Percentiles rank a stretch among this genome's conserved stretches.
Conservation (phyloP, 805 yeast genomes). For the Saccharomycopsis sp. region DNA sequence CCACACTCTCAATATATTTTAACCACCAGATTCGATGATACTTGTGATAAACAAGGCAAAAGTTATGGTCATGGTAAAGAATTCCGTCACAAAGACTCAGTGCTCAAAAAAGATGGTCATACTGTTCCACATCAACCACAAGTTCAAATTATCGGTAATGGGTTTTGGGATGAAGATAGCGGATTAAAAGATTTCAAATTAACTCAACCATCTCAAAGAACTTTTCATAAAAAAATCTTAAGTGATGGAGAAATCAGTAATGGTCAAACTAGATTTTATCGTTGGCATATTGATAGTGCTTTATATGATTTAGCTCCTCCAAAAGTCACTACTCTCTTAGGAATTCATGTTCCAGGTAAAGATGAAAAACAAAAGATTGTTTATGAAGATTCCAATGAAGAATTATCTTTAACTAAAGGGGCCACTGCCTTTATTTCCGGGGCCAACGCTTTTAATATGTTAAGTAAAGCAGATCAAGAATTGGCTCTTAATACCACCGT, state of each 20-base stretch:
- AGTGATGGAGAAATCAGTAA: slow-evolving; percentile 51
- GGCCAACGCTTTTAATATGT: slow-evolving; percentile 58
- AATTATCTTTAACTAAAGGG: slow-evolving; percentile 62
- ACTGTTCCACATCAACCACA: slow-evolving; percentile 79
- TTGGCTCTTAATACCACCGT: slow-evolving; percentile 71
- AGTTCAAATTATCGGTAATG: slow-evolving; percentile 84
- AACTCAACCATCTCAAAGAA: slow-evolving; percentile 77
- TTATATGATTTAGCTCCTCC: slow-evolving; percentile 82
- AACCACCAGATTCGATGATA: slow-evolving; percentile 72
- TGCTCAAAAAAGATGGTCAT: slow-evolving; percentile 70
- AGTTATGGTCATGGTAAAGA: slow-evolving; percentile 82
- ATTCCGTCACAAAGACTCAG: slow-evolving; percentile 53
- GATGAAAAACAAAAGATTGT: slow-evolving; percentile 51
- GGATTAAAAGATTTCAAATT: slow-evolving; percentile 48
- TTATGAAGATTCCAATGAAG: slow-evolving; percentile 59
- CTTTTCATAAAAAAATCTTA: slow-evolving; percentile 64
- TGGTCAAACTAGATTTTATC: slow-evolving; percentile 66
- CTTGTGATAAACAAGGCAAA: slow-evolving; percentile 38
- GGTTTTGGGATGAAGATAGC: slow-evolving; percentile 39
- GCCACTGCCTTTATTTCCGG: slow-evolving; percentile 88
- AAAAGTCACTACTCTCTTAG: slow-evolving; percentile 72
- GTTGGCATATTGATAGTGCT: slow-evolving; percentile 94
- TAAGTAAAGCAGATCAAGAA: slow-evolving; percentile 61
- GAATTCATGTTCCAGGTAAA: slow-evolving; percentile 67
- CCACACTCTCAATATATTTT: slow-evolving; percentile 70